Percentiles rank a stretch among this genome's conserved stretches.
These are phyloP conservation scores for Melastoma candidum DNA, from an alignment of 441 rosid genomes.

Conservation along the genomic window DNA sequence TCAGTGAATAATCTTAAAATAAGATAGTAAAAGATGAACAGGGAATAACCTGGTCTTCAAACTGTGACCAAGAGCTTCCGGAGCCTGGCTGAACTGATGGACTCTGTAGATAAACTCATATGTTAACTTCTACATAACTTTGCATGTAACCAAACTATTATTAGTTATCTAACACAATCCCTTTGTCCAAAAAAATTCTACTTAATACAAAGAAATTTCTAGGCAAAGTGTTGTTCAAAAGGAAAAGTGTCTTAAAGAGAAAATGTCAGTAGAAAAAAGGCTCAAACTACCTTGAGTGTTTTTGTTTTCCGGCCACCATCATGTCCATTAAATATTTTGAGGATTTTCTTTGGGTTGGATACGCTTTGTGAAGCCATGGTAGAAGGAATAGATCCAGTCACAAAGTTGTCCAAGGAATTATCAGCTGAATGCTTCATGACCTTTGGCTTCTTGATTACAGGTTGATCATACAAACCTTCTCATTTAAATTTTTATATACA, in stretches of 20 bases:
- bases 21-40: constrained; percentile 6
- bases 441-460: constrained; percentile 67
- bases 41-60: constrained; percentile 8
- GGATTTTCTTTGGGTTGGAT: constrained; percentile 6
- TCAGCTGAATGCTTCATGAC: constrained; percentile 57
- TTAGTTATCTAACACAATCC: no score
- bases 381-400: constrained; percentile 3
- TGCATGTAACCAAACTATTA: no score
- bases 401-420: constrained; percentile 46
- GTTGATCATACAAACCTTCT: constrained; percentile 72
- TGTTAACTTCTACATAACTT: no score
- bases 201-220: no score
- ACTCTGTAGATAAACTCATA: not conserved
- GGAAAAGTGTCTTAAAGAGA: no score
- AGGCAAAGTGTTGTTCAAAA: no score
- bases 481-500: constrained; percentile 7
- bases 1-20: constrained; percentile 12
- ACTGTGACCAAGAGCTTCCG: constrained; percentile 8
- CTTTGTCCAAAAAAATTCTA: no score
- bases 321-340: constrained; percentile 4
- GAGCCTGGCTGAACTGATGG: constrained; percentile 4
- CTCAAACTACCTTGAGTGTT: constrained; percentile 3
- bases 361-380: constrained; percentile 8
- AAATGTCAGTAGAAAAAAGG: no score
- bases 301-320: constrained; percentile 4